A percentile compares a stretch with the other conserved stretches of the same genome.
These are phyloP conservation scores for Prunus fruticosa DNA, from an alignment of 306 rosid species.

Conservation along the genomic window DNA sequence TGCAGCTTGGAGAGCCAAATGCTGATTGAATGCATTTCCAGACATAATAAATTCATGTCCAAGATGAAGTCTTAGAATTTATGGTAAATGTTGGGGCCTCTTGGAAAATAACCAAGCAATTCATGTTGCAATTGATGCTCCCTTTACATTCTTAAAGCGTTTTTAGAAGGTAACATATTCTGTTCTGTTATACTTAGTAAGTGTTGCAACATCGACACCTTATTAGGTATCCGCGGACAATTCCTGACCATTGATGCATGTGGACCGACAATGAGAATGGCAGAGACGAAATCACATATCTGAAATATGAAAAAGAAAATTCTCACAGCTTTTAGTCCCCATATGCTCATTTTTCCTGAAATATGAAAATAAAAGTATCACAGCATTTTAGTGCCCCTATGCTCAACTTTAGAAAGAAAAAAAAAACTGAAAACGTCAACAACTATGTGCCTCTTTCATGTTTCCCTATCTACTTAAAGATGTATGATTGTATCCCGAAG, in stretches of 20 bases:
- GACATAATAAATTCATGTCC: not conserved
- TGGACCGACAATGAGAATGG: not conserved
- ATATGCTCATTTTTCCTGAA: not conserved
- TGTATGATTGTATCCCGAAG: conserved; percentile 1
- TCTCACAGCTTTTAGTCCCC: not conserved
- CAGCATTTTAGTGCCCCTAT: conserved; percentile 2
- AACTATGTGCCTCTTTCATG: conserved; percentile 2
- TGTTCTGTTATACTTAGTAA: too few species aligned
- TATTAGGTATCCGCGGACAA: too few species aligned
- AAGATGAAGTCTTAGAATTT: not conserved
- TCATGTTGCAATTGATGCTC: too few species aligned
- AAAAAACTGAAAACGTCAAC: not conserved
- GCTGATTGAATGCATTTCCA: not conserved
- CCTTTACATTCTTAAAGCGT: too few species aligned
- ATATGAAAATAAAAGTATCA: not conserved
- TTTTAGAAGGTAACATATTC: too few species aligned
- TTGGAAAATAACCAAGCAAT: too few species aligned
- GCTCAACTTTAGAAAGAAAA: conserved; percentile 2
- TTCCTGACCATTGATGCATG: too few species aligned
- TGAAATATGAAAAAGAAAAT: not conserved
- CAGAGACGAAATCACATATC: not conserved
- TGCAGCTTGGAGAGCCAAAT: not conserved
- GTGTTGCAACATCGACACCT: too few species aligned
- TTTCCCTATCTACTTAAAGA: conserved; percentile 7
- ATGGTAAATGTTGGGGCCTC: too few species aligned